Percentiles rank a stretch among this genome's conserved stretches.
Conservation (phyloP, 768 basidiomycete genomes). For the Boletus sp. region DNA sequence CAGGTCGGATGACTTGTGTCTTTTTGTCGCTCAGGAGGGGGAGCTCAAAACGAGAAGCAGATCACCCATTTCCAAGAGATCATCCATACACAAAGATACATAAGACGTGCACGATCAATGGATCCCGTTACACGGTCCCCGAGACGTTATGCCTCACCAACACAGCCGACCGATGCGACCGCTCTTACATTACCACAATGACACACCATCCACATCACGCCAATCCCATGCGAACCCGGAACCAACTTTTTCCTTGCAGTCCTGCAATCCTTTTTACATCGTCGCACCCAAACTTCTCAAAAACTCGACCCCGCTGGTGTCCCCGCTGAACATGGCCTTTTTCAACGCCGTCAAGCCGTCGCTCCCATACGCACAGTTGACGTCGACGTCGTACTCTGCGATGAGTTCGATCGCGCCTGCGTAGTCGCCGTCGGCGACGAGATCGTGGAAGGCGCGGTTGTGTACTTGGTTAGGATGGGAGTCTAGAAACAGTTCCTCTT, state of each 20-base stretch:
- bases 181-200: background rate
- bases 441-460: conserved; percentile 25
- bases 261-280: background rate
- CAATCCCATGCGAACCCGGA: background rate
- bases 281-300: conserved; percentile 20
- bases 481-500: conserved; percentile 23
- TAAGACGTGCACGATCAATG: no score
- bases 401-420: conserved; percentile 15
- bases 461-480: conserved; percentile 16
- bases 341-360: conserved; percentile 22
- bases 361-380: conserved; percentile 20
- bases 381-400: conserved; percentile 19
- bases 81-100: no score
- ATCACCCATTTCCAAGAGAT: no score
- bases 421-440: conserved; percentile 24
- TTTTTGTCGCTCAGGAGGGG: no score
- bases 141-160: no score
- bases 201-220: background rate
- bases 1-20: conserved; percentile 40
- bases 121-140: no score
- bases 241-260: background rate
- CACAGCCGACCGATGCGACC: background rate
- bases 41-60: no score
- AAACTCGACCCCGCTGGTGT: conserved; percentile 19
- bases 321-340: conserved; percentile 24